Evolutionary conservation across 257 asterid genomes (phyloP), one percentile per base, ranked within the genome.

Genomic region (Avicennia marina): DNA sequence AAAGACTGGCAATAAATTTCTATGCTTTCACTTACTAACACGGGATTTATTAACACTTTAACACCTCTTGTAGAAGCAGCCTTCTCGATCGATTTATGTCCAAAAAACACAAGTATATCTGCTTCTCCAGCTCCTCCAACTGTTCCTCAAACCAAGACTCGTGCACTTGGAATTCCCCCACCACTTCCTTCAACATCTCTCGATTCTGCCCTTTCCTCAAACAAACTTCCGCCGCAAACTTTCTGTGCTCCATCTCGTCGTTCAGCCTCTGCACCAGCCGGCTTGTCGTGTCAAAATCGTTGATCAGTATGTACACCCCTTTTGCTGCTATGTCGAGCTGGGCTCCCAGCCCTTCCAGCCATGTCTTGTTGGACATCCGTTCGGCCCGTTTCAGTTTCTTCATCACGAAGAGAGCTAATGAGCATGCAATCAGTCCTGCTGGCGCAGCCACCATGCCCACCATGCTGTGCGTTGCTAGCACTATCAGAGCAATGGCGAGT

Each of bases 251-350:
- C 34, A 81, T 60, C 71, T 83, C 94, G 36, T 83, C 76, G 4
- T 68, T 26, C 50, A 83, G 45, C 57, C 75, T 48, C 69, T 71
- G 61, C 66, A 79, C 86, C 12, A 81, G 66, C 63, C 76, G 24
- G 25, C 82, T 69, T 68, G 79, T 72, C 11, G 84, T 79, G 54
- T 76, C 90, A 7, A 89, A 81, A 63, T 85, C 89, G 13, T 79
- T 83, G 41, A 83, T 77, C 71, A 79, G 26, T 19, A 77, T 72
- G 34, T 75, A 85, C 13, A 77, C 72, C 45, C 94, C 97, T 45
- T 74, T 79, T 12, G 85, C 94, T 2, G 90, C 97, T 5, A 61
- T 64, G 22, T 89, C 95, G 6, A 85, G 76, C 55, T 79, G 82
- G 33, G 73, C 78, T 31, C 46, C 78, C 24, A 73, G 42, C 24